These are phyloP conservation scores for Euphrasia arctica DNA, from an alignment of 305 asterid species.

Conservation along the genomic window DNA sequence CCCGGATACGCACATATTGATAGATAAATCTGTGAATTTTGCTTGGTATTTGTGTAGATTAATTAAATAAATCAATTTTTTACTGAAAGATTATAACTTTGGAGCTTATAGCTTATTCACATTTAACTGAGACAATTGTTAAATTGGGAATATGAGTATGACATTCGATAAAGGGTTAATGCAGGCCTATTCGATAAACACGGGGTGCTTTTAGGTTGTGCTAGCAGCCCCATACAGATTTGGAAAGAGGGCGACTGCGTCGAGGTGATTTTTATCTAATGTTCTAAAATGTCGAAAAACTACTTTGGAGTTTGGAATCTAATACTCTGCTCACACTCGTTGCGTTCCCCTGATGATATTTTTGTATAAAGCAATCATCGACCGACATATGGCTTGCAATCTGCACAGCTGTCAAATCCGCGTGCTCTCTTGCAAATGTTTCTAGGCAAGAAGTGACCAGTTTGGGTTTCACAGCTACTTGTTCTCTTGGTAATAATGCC, in stretches of 20 bases:
- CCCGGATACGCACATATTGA: neutral
- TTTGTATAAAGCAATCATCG: constrained; percentile 77
- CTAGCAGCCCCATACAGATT: constrained; percentile 93
- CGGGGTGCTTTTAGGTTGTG: constrained; percentile 72
- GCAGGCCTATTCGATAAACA: constrained; percentile 74
- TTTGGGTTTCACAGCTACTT: constrained; percentile 97
- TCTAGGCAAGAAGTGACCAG: constrained; percentile 75
- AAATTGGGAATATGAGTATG: too few relatives aligned
- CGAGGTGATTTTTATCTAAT: constrained; percentile 53
- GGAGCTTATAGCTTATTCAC: too few relatives aligned
- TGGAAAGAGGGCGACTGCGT: constrained; percentile 96
- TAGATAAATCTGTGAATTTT: neutral
- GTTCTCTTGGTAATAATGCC: constrained; percentile 72
- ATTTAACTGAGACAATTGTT: too few relatives aligned
- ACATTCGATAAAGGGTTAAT: constrained; percentile 10
- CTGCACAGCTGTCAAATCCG: constrained; percentile 92
- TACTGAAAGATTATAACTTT: too few relatives aligned
- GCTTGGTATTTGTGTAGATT: too few relatives aligned
- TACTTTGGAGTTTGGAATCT: neutral
- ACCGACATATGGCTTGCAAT: constrained; percentile 99
- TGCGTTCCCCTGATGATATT: constrained; percentile 10
- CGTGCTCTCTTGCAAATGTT: constrained; percentile 69
- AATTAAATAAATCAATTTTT: too few relatives aligned
- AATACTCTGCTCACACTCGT: constrained; percentile 5
- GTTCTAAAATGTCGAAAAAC: constrained; percentile 16